Base-by-base conservation (phyloP, 73 alveolate genomes). In the Diophrys appendiculata region DNA sequence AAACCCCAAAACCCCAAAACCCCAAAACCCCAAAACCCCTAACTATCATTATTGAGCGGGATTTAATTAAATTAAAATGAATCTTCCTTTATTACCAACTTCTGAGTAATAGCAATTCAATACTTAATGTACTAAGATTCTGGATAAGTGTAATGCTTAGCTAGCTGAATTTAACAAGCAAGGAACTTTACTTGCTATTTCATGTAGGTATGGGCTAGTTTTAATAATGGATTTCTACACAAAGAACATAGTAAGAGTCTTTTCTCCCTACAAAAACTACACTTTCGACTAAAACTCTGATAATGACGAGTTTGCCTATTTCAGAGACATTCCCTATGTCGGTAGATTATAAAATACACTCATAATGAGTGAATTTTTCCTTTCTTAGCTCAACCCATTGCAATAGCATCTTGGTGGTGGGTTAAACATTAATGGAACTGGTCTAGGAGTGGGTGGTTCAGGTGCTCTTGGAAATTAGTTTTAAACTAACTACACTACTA, bases 221-320 rank as follows among this genome's bases (percentile, higher is more conserved):
- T 30, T 83, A 64, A 35, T 83, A 30, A 54, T 75, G 77, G 91
- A 83, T 68, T 75, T 75, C 77, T 26, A 73, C 76, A 75, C 91
- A 0, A 83, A 83, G 73, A 77, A 72, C 29, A 56, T 83, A 67
- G 69, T 83, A 35, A 73, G 91, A 52, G 65, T 81, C 28, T 71
- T 83, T 32, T 33, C 77, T 3, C 54, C 76, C 24, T 83, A 83
- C 72, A 80, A 83, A 8, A 77, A 83, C 54, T 60, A 75, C 72
- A 56, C 30, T 52, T 22, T 29, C 2, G 86, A 83, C 8, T 56
- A 73, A n/a, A 83, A 83, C 33, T 1, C 26, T 3, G 91, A 83
- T 75, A 81, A 67, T 24, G 91, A 83, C 28, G 72, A 83, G 52
- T 83, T 83, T 56, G 33, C 70, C 24, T 24, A 74, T 28, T 83